phyloP scores from a whole-genome alignment of 345 rosid genomes.

The Noccaea bulbosa region DNA sequence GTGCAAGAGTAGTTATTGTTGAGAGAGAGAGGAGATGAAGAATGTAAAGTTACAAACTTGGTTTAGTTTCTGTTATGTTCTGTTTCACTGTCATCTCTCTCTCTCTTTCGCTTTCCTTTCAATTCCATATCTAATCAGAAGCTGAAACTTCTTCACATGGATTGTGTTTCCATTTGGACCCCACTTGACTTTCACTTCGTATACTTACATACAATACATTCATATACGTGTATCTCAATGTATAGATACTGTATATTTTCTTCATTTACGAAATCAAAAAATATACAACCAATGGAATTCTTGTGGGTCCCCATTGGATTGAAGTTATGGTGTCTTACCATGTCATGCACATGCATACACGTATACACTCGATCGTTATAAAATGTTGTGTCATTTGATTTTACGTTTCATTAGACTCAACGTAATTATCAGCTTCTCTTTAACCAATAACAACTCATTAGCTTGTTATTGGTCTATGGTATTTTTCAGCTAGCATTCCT shows the following conservation, averaged over 20 bases:
- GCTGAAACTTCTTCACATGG: conserved; percentile 47
- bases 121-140: conserved; percentile 39
- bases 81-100: conserved; percentile 39
- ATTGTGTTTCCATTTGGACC: conserved; percentile 38
- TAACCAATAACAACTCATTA: not conserved
- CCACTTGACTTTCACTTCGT: conserved; percentile 39
- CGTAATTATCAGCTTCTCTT: conserved; percentile 15
- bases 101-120: conserved; percentile 40
- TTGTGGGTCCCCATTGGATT: conserved; percentile 28
- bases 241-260: conserved; percentile 19
- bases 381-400: conserved; percentile 34
- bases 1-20: conserved; percentile 39
- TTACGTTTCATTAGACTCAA: conserved; percentile 33
- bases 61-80: conserved; percentile 46
- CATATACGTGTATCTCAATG: conserved; percentile 12
- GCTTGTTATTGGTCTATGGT: conserved; percentile 15
- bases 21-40: conserved; percentile 25
- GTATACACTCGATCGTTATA: conserved; percentile 21
- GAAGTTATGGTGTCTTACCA: conserved; percentile 29
- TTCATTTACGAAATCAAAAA: not conserved
- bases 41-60: conserved; percentile 43
- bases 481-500: conserved; percentile 11
- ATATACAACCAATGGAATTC: conserved; percentile 10
- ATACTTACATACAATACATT: not conserved
- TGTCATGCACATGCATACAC: conserved; percentile 46